Conservation (phyloP, 306 rosid genomes). For the Ormosia semicastrata region DNA sequence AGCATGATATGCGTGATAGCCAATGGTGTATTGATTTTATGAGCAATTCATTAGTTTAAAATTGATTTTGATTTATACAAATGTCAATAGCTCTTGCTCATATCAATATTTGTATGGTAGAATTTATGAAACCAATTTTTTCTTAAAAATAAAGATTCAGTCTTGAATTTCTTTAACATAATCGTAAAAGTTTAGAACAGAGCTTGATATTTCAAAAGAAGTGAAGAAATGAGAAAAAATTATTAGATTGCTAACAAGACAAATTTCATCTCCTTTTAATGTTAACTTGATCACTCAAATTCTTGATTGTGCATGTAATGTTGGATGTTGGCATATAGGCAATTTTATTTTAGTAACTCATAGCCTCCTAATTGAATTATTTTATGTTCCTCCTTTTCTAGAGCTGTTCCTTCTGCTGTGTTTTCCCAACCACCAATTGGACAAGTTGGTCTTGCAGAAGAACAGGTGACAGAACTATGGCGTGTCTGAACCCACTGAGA, state of each 20-base stretch:
- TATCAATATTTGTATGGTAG: background rate
- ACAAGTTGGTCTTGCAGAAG: conserved; percentile 91
- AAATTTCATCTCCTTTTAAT: background rate
- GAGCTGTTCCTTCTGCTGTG: conserved; percentile 94
- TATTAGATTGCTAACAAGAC: background rate
- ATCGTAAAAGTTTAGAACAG: background rate
- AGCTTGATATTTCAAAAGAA: background rate
- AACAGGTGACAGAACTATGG: conserved; percentile 56
- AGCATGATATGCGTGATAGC: background rate
- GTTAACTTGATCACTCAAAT: background rate
- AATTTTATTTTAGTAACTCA: background rate
- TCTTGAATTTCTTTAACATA: background rate
- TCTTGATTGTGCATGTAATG: background rate
- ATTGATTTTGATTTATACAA: background rate
- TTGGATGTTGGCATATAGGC: background rate
- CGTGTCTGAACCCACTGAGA: conserved; percentile 6
- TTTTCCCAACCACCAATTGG: conserved; percentile 98
- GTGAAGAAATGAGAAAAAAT: background rate
- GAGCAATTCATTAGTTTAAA: background rate
- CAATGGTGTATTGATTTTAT: background rate
- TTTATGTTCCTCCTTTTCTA: conserved; percentile 29
- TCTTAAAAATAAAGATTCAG: background rate
- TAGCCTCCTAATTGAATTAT: conserved; percentile 21
- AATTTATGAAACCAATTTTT: conserved; percentile 6
- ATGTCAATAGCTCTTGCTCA: background rate